phyloP scores from a whole-genome alignment of 352 stramenopile genomes.

The Vaucheria bursata region DNA sequence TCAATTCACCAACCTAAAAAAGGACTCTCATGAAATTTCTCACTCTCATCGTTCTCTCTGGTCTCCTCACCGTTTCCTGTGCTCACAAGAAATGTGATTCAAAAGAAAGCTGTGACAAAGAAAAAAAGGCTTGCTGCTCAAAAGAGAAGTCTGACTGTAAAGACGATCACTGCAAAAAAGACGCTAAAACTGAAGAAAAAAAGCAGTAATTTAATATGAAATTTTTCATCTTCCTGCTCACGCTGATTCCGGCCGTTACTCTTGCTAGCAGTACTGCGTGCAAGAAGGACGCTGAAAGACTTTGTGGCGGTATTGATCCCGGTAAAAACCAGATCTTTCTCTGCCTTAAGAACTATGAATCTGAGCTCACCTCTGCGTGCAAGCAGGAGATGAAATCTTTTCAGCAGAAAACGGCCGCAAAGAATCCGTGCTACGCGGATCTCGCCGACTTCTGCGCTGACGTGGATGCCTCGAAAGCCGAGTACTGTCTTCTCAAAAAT shows the following conservation, averaged over 20 bases:
- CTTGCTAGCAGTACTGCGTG: not conserved
- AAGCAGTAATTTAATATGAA: not conserved
- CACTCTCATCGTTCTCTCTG: not conserved
- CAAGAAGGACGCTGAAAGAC: not conserved
- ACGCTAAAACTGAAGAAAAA: not conserved
- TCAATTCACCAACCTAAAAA: not conserved
- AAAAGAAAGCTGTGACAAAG: not conserved
- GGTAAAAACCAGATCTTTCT: not conserved
- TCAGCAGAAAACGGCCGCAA: no score
- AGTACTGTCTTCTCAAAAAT: slow-evolving; percentile 4
- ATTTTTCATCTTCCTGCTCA: not conserved
- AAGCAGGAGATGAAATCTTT: no score
- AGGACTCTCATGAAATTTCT: not conserved
- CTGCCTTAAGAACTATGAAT: no score
- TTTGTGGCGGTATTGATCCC: not conserved
- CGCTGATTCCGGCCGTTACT: not conserved
- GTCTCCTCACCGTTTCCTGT: not conserved
- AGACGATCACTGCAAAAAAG: not conserved
- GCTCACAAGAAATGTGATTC: not conserved
- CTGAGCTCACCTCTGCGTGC: no score
- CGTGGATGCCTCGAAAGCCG: no score
- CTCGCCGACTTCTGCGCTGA: no score
- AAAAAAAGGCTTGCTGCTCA: not conserved
- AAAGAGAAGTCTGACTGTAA: no score
- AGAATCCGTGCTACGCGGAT: no score